Percentiles rank a stretch among this genome's conserved stretches.
Conservation (phyloP, 2,329 filamentous ascomycete genomes). For the Fusarium sp. region DNA sequence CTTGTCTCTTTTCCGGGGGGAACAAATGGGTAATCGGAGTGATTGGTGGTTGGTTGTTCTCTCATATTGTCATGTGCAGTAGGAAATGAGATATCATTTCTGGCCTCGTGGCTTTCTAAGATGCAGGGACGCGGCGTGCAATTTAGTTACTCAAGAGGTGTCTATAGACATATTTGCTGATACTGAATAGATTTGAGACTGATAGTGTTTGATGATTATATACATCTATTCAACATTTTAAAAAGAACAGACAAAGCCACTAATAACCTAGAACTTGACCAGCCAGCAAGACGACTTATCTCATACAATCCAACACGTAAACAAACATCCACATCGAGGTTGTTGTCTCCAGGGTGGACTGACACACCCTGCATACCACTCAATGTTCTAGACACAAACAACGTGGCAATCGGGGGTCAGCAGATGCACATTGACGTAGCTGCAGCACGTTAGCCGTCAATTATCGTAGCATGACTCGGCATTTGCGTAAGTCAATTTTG, state of each 20-base stretch:
- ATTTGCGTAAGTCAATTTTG: background rate
- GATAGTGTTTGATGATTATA: background rate
- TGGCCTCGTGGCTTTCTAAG: background rate
- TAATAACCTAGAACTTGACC: no score
- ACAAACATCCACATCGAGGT: background rate
- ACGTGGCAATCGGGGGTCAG: conserved; percentile 15
- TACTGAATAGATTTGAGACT: background rate
- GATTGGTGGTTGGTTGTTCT: conserved; percentile 7
- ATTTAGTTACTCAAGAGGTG: background rate
- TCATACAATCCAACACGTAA: background rate
- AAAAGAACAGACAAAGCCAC: background rate
- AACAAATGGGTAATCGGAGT: background rate
- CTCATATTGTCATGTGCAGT: background rate
- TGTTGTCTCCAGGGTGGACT: conserved; percentile 4
- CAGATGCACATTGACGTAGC: conserved; percentile 5
- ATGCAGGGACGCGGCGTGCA: background rate
- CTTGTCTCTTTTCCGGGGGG: background rate
- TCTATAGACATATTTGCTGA: background rate
- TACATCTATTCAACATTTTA: background rate
- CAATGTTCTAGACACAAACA: conserved; percentile 1
- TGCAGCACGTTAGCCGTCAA: background rate
- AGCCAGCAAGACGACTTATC: no score
- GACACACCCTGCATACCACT: background rate
- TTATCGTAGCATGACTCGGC: conserved; percentile 10
- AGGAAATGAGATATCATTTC: background rate